Evolutionary conservation across 148 eudicot genomes (phyloP).

Genomic region (Camellia sinensis): DNA sequence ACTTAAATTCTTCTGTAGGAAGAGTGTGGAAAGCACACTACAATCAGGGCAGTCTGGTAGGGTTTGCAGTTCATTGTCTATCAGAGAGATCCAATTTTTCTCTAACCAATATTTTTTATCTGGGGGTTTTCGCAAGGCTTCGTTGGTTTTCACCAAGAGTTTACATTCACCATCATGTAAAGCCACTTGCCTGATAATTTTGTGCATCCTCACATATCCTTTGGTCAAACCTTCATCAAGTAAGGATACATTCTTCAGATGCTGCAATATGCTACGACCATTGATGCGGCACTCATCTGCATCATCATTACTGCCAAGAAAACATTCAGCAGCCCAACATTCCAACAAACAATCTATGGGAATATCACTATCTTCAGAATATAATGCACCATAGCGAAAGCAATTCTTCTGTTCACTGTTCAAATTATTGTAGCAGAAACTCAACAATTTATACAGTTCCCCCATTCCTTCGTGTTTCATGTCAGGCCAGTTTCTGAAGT

Average conservation of each 20-base stretch:
- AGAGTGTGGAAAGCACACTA: conserved; percentile 21
- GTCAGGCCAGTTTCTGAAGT: conserved; percentile 7
- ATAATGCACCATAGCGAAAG: conserved; percentile 16
- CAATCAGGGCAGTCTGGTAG: conserved; percentile 20
- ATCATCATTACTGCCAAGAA: conserved; percentile 2
- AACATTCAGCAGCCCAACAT: conserved; percentile 15
- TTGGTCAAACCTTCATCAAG: conserved; percentile 15
- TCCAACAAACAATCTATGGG: conserved; percentile 13
- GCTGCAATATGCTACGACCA: conserved; percentile 10
- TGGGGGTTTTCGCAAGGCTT: not conserved
- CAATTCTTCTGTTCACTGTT: conserved; percentile 5
- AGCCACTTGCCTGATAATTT: conserved; percentile 15
- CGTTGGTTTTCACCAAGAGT: conserved; percentile 13
- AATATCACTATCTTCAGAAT: conserved; percentile 19
- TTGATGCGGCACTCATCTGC: not conserved
- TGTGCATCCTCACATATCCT: conserved; percentile 19
- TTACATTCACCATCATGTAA: not conserved
- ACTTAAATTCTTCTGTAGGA: conserved; percentile 13
- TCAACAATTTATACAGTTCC: conserved; percentile 14
- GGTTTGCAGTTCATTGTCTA: conserved; percentile 2
- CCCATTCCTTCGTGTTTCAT: not conserved
- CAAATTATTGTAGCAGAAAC: conserved; percentile 15
- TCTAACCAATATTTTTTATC: conserved; percentile 2
- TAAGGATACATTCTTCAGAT: conserved; percentile 11
- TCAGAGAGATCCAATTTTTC: conserved; percentile 20